Conservation (phyloP, 257 asterid genomes). For the Fraxinus excelsior region DNA sequence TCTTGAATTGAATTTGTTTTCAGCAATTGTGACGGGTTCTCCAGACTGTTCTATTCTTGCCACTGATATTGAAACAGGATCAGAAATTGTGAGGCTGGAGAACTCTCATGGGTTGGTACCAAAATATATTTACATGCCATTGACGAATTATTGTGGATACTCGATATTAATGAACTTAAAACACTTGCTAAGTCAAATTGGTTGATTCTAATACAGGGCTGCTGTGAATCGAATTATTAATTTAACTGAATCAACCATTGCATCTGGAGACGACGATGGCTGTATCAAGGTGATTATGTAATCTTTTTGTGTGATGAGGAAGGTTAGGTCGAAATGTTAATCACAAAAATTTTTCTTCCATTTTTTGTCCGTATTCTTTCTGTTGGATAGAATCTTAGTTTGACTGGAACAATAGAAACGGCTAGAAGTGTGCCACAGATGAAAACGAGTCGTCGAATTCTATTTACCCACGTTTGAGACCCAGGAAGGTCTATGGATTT, state of each 20-base stretch:
- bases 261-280: conserved; percentile 93
- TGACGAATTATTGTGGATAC: background rate
- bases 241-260: conserved; percentile 78
- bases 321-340: conserved; percentile 4
- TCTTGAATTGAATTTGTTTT: conserved; percentile 17
- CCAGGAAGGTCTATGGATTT: background rate
- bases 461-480: background rate
- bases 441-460: background rate
- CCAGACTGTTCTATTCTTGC: conserved; percentile 91
- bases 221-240: conserved; percentile 81
- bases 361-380: background rate
- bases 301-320: background rate
- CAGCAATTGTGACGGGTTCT: conserved; percentile 84
- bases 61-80: conserved; percentile 84
- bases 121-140: background rate
- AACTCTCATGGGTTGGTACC: conserved; percentile 79
- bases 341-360: background rate
- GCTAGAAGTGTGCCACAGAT: background rate
- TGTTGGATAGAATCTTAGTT: conserved; percentile 13
- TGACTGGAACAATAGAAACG: background rate
- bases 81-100: conserved; percentile 63
- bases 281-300: conserved; percentile 67
- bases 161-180: background rate
- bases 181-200: background rate
- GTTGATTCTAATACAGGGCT: conserved; percentile 50